These are phyloP conservation scores for Tulasnella sp. DNA, from an alignment of 768 basidiomycete genomes.

Conservation along the genomic window DNA sequence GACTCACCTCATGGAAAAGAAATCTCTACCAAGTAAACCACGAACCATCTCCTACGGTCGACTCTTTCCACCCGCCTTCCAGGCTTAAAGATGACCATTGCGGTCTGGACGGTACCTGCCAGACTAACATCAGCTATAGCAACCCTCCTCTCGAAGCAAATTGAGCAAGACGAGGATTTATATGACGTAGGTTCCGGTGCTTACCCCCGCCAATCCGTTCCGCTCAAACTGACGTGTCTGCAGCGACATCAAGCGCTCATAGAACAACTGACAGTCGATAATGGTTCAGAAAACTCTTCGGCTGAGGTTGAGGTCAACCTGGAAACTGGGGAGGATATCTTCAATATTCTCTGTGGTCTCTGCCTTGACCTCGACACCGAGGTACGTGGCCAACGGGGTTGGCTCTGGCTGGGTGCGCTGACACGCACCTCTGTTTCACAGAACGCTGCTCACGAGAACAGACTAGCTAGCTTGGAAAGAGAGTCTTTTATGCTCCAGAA, in stretches of 20 bases:
- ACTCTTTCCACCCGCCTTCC: neutral
- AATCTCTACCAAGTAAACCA: neutral
- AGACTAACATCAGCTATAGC: neutral
- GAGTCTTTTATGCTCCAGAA: neutral
- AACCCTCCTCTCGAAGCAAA: neutral
- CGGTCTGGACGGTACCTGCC: neutral
- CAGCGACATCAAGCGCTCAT: neutral
- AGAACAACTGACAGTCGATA: neutral
- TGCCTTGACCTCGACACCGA: conserved; percentile 10
- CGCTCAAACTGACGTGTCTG: neutral
- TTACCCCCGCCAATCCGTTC: neutral
- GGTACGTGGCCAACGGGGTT: neutral
- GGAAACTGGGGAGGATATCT: neutral
- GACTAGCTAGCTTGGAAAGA: neutral
- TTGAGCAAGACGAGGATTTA: neutral
- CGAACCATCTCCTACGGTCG: neutral
- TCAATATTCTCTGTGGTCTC: conserved; percentile 7
- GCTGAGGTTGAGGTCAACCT: neutral
- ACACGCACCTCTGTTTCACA: neutral
- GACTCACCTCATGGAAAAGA: neutral
- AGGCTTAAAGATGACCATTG: neutral
- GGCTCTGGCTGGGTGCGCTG: no score
- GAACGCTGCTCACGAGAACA: neutral
- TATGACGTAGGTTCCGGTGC: neutral
- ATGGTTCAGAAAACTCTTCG: neutral